Percentiles rank a stretch among this genome's conserved stretches.
Evolutionary conservation across 257 asterid genomes (phyloP).

Genomic region (Anisodus tanguticus): DNA sequence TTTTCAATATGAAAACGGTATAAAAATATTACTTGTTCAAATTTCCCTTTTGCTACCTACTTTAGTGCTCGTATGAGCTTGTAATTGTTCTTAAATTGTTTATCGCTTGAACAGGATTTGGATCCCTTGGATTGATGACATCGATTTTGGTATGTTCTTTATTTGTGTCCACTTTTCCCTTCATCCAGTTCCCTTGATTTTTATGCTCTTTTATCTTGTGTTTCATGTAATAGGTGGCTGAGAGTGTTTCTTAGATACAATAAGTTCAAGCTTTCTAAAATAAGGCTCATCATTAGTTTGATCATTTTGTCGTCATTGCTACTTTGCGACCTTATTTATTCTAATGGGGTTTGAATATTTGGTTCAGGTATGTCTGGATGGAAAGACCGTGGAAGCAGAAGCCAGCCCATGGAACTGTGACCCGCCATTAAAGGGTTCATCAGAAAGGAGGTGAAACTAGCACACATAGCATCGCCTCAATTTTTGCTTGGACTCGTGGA

Average conservation of each 20-base stretch:
- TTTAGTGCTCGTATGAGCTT: not conserved
- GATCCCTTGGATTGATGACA: slow-evolving; percentile 99
- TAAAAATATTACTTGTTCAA: not conserved
- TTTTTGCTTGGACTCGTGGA: slow-evolving; percentile 99
- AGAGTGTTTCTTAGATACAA: not conserved
- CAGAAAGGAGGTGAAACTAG: slow-evolving; percentile 99
- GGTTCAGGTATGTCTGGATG: slow-evolving; percentile 93
- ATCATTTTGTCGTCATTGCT: not conserved
- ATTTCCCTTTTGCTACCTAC: not conserved
- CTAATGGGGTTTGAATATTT: slow-evolving; percentile 38
- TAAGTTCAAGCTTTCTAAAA: not conserved
- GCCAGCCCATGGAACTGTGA: slow-evolving; percentile 99
- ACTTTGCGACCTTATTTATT: not conserved
- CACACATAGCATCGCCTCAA: slow-evolving; percentile 98
- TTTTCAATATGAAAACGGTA: not conserved
- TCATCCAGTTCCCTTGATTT: not conserved
- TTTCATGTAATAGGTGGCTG: not conserved
- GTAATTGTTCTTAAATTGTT: slow-evolving; percentile 1
- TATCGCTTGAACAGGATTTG: slow-evolving; percentile 69
- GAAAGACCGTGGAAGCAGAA: slow-evolving; percentile 99
- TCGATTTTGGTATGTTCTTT: slow-evolving; percentile 77
- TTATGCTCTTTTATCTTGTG: not conserved
- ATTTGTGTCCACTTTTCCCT: not conserved
- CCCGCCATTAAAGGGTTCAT: slow-evolving; percentile 96
- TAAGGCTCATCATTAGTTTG: not conserved